Percentiles rank a stretch among this genome's conserved stretches.
Evolutionary conservation across 2,329 filamentous ascomycete genomes (phyloP).

Genomic region (Cyclaneusma minus): DNA sequence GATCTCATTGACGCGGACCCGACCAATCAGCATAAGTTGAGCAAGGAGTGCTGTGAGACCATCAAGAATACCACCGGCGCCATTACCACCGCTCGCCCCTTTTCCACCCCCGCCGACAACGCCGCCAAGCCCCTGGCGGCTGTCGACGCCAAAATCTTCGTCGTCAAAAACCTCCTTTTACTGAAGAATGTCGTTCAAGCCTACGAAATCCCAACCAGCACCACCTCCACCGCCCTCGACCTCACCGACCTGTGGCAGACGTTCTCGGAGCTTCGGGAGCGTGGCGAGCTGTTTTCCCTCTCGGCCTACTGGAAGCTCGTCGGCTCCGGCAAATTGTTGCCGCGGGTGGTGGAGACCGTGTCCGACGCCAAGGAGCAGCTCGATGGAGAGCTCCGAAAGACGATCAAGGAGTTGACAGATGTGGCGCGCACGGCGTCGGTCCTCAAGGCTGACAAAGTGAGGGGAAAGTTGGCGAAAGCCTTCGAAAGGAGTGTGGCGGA

Average conservation of each 20-base stretch:
- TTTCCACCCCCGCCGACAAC: too few species aligned
- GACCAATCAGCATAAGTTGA: conserved; percentile 45
- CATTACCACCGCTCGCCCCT: too few species aligned
- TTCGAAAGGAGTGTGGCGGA: too few species aligned
- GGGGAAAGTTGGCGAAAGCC: too few species aligned
- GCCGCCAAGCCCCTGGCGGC: too few species aligned
- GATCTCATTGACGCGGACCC: conserved; percentile 4
- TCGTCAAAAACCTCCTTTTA: conserved; percentile 86
- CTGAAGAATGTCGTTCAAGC: conserved; percentile 93
- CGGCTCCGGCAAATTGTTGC: conserved; percentile 20
- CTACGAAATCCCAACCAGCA: conserved; percentile 65
- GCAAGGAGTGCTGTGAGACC: conserved; percentile 56
- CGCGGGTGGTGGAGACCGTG: conserved; percentile 21
- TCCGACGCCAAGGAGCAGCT: conserved; percentile 49
- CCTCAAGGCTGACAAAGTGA: too few species aligned
- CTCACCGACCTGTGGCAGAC: conserved; percentile 51
- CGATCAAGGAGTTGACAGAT: conserved; percentile 49
- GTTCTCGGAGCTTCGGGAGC: conserved; percentile 28
- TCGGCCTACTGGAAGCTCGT: conserved; percentile 27
- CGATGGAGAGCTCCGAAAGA: conserved; percentile 45
- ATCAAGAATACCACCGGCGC: conserved; percentile 25
- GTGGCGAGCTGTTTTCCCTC: conserved; percentile 36
- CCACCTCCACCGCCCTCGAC: conserved; percentile 37
- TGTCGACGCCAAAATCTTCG: conserved; percentile 78
- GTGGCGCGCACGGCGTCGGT: too few species aligned